phyloP scores from a whole-genome alignment of 2,329 filamentous ascomycete genomes.

The Purpureocillium takamizusanense region DNA sequence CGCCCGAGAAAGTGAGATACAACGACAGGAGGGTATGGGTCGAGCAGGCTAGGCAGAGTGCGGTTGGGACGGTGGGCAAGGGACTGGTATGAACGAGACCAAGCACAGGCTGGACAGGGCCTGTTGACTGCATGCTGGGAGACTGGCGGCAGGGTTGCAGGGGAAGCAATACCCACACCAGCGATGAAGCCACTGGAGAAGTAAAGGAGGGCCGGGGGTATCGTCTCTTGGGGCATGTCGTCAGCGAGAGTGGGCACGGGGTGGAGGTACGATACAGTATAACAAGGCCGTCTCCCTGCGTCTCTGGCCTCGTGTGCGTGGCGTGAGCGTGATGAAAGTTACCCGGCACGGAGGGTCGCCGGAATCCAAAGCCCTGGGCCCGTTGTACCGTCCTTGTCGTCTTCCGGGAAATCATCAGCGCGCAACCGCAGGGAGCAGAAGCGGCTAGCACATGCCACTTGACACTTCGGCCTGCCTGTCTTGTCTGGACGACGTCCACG shows the following conservation, averaged over 20 bases:
- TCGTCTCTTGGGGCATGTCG: background rate
- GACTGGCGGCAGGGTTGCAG: constrained; percentile 1
- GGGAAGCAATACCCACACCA: constrained; percentile 2
- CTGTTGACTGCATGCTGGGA: background rate
- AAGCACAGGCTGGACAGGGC: constrained; percentile 1
- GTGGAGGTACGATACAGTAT: background rate
- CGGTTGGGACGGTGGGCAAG: background rate
- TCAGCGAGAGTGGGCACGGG: background rate
- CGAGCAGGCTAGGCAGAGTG: background rate
- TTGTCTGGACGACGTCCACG: no score
- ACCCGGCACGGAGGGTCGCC: no score
- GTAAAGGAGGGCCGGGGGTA: background rate
- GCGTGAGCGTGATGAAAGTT: background rate
- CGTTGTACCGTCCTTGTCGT: no score
- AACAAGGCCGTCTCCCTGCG: no score
- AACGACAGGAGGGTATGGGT: constrained; percentile 4
- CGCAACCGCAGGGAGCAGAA: no score
- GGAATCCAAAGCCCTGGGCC: no score
- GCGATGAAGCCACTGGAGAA: background rate
- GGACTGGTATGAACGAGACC: constrained; percentile 1
- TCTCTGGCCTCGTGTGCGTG: background rate
- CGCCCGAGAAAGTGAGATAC: constrained; percentile 6
- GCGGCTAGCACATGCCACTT: constrained; percentile 1
- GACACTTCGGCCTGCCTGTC: no score
- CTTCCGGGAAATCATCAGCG: no score